phyloP scores from a whole-genome alignment of 306 rosid species.

The Abrus precatorius region DNA sequence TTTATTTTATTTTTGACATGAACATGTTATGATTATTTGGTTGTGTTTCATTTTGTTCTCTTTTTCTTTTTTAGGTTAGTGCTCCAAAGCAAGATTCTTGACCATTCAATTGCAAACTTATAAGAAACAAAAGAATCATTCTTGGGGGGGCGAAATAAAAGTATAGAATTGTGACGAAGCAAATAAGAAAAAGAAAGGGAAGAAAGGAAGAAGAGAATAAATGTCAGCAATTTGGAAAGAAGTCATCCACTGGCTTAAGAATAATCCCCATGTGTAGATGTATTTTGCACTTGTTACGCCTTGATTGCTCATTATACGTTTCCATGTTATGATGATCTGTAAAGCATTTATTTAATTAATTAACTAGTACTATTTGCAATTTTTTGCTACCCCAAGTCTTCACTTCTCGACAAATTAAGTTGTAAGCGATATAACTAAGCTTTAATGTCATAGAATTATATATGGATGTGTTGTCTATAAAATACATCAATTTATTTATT shows the following conservation, averaged over 20 bases:
- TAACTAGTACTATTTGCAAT: constrained; percentile 34
- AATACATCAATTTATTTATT: constrained; percentile 13
- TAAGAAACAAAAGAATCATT: constrained; percentile 42
- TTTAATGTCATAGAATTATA: constrained; percentile 14
- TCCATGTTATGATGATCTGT: constrained; percentile 60
- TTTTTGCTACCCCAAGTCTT: constrained; percentile 5
- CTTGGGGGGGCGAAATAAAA: constrained; percentile 12
- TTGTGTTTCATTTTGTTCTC: constrained; percentile 17
- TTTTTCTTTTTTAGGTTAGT: not conserved
- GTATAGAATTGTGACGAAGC: constrained; percentile 6
- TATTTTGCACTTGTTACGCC: constrained; percentile 60
- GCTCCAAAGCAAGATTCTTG: constrained; percentile 34
- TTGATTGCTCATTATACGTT: constrained; percentile 54
- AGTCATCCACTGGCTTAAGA: constrained; percentile 18
- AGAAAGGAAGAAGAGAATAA: constrained; percentile 41
- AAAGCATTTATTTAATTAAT: constrained; percentile 47
- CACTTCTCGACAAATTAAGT: constrained; percentile 17
- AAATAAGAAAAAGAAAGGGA: constrained; percentile 22
- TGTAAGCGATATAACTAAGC: constrained; percentile 30
- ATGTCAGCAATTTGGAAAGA: constrained; percentile 52
- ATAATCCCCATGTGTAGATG: constrained; percentile 51
- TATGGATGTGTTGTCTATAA: not conserved
- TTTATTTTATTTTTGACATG: not conserved
- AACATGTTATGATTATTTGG: not conserved
- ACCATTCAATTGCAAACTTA: constrained; percentile 12